Base-by-base conservation (phyloP, 805 yeast genomes). In the Debaryomyces prosopidis region DNA sequence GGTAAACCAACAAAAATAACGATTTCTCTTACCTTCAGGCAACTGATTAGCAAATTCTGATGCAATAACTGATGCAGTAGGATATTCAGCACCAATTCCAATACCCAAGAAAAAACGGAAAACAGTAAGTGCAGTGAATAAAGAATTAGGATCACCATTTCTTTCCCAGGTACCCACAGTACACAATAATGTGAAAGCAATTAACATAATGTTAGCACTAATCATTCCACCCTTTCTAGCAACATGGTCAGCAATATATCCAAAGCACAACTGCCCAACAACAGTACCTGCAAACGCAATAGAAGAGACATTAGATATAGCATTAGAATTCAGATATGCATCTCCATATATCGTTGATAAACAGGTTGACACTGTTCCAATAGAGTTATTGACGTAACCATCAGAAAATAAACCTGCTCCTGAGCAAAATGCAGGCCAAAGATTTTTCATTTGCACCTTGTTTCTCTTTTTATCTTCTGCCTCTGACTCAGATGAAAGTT, bases 381-480 rank as follows among this genome's bases (percentile, higher is more conserved):
- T 86, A 43, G 94, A 83, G 68, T 88, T 89, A 64, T 90, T 90
- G 49, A 89, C 85, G 62, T 90, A 91, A 43, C 97, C 97, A 67
- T 92, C 98, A 31, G 95, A 85, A 67, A 91, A 90, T 38, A 91
- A 75, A 44, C 97, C 97, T 0, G 96, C 94, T 50, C 97, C 97
- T 1, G 96, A 84, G 10, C 89, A 84, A 44, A 86, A 73, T 40
- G 87, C 82, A 5, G 94, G 83, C 85, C 89, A 79, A 19, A 62
- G 49, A 17, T 49, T 56, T 16, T 50, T 58, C 46, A 34, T 60
- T 54, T 39, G 52, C 9, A 58, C 60, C 28, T 50, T 52, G 12
- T 38, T 43, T 7, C 42, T 46, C 15, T 45, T 43, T 26, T 49
- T 54, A 3, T 37, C 49, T 23, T 46, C 36, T 30, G 58, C 52